phyloP scores from a whole-genome alignment of 176 grass and related monocot genomes.

The Canna indica region DNA sequence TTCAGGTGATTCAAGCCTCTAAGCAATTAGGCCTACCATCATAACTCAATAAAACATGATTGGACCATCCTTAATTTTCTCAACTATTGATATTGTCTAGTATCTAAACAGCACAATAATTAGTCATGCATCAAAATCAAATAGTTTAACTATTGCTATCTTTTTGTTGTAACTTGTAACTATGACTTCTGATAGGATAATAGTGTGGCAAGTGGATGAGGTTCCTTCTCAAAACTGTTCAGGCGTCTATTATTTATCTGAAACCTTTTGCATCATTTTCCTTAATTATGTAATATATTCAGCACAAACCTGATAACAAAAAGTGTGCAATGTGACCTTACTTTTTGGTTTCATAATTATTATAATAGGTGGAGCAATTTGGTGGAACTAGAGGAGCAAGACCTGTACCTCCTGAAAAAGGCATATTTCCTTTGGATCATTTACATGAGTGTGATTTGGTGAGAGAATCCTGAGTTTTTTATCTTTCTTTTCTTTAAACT shows the following conservation, averaged over 20 bases:
- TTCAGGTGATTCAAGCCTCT: too few species aligned
- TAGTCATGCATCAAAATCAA: not conserved
- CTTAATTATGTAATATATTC: not conserved
- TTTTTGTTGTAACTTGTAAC: not conserved
- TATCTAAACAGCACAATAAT: too few species aligned
- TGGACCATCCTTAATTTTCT: too few species aligned
- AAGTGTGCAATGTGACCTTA: not conserved
- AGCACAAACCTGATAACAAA: not conserved
- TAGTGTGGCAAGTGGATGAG: not conserved
- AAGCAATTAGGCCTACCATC: too few species aligned
- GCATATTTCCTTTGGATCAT: slow-evolving; percentile 84
- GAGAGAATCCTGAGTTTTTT: slow-evolving; percentile 4
- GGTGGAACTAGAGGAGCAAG: slow-evolving; percentile 78
- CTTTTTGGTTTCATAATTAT: not conserved
- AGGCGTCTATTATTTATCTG: not conserved
- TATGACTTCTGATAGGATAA: too few species aligned
- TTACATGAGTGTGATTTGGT: slow-evolving; percentile 80
- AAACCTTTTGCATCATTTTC: not conserved
- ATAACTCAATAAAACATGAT: too few species aligned
- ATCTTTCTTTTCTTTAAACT: not conserved
- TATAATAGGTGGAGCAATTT: slow-evolving; percentile 69
- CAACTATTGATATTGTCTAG: too few species aligned
- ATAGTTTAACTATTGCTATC: not conserved
- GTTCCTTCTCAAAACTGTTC: not conserved
- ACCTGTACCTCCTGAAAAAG: slow-evolving; percentile 88